A percentile compares a stretch with the other conserved stretches of the same genome.
Evolutionary conservation across 140 eudicot genomes (phyloP).

Genomic region (Stevia rebaudiana): DNA sequence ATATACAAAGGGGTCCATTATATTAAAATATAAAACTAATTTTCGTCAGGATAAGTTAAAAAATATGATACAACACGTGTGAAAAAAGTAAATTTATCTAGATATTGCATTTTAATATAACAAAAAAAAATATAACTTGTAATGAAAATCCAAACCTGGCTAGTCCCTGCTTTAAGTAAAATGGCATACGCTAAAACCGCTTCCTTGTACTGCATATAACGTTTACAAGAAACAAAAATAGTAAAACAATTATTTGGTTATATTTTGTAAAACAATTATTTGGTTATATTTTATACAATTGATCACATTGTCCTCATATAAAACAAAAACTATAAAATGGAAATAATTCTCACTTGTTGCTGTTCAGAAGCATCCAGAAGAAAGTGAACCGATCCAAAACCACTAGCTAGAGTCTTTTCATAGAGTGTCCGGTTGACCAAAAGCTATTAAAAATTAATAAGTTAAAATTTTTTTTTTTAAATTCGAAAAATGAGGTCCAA

Average conservation of each 20-base stretch:
- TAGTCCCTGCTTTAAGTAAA: slow-evolving; percentile 55
- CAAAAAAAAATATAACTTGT: background rate
- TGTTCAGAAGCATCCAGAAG: slow-evolving; percentile 98
- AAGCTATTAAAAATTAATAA: slow-evolving; percentile 53
- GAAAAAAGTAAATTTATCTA: background rate
- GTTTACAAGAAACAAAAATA: background rate
- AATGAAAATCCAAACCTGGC: slow-evolving; percentile 40
- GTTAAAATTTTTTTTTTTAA: no score
- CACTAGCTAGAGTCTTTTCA: slow-evolving; percentile 95
- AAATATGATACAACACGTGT: background rate
- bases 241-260: background rate
- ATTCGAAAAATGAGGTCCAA: slow-evolving; percentile 8
- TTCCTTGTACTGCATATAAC: slow-evolving; percentile 78
- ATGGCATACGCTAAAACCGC: slow-evolving; percentile 78
- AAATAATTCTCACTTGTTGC: slow-evolving; percentile 63
- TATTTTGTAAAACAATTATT: background rate
- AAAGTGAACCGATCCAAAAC: slow-evolving; percentile 95
- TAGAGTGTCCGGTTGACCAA: slow-evolving; percentile 87
- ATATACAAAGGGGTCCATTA: no score
- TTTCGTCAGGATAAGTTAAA: no score
- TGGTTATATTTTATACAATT: background rate
- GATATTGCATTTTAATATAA: no score
- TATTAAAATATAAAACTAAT: background rate
- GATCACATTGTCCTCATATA: background rate
- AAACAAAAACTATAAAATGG: background rate